These are phyloP conservation scores for Fusarium lyarnte DNA, from an alignment of 2,329 filamentous ascomycete species.

Conservation along the genomic window DNA sequence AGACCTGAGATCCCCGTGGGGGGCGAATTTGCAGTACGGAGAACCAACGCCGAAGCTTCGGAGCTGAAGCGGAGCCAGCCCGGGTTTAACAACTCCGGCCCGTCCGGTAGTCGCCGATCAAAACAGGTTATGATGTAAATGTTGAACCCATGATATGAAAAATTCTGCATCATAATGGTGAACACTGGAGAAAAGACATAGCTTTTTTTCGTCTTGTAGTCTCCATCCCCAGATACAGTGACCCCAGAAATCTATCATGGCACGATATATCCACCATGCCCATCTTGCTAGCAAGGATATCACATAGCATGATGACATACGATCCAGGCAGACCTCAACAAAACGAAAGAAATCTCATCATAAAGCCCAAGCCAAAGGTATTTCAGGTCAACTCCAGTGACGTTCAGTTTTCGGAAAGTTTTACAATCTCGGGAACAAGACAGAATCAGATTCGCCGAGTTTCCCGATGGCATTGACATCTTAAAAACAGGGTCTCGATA, in stretches of 20 bases:
- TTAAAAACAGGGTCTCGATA: constrained; percentile 17
- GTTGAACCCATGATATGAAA: not conserved
- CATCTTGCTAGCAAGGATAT: constrained; percentile 4
- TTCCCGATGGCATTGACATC: constrained; percentile 6
- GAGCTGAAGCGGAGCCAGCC: constrained; percentile 33
- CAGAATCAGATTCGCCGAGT: not conserved
- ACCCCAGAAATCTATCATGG: constrained; percentile 28
- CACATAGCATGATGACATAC: constrained; percentile 25
- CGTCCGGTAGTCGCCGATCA: constrained; percentile 23
- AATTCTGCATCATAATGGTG: not conserved
- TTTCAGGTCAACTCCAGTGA: not conserved
- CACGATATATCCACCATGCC: constrained; percentile 11
- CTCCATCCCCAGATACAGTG: not conserved
- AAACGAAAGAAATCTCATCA: not conserved
- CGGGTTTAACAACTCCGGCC: constrained; percentile 21
- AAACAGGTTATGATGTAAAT: not conserved
- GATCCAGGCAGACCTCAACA: not conserved
- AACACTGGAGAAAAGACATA: not conserved
- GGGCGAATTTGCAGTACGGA: constrained; percentile 13
- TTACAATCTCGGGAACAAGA: not conserved
- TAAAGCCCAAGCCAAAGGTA: not conserved
- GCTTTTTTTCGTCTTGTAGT: not conserved
- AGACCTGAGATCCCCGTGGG: not conserved
- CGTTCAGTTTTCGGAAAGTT: not conserved
- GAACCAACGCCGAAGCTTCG: constrained; percentile 30